Percentiles rank a stretch among this genome's conserved stretches.
Conservation (phyloP, 2,329 filamentous ascomycete genomes). For the Fusarium multiceps region DNA sequence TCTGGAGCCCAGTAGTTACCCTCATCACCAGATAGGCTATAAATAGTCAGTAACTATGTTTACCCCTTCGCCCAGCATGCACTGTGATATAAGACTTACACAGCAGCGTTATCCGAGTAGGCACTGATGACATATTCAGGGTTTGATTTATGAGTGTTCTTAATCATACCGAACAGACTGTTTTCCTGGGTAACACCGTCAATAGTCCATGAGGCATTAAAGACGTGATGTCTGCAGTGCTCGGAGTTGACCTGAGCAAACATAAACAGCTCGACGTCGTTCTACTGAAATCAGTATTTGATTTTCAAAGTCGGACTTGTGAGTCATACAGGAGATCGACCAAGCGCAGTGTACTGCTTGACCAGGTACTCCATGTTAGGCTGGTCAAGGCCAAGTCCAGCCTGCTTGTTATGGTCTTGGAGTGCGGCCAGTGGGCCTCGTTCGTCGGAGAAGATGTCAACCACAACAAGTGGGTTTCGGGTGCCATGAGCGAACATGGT, state of each 20-base stretch:
- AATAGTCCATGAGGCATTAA: conserved; percentile 97
- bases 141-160: conserved; percentile 88
- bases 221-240: conserved; percentile 87
- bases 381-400: conserved; percentile 87
- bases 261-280: conserved; percentile 98
- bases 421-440: conserved; percentile 76
- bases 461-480: conserved; percentile 73
- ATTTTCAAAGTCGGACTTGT: conserved; percentile 19
- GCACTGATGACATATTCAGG: conserved; percentile 90
- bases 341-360: conserved; percentile 61
- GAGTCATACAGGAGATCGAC: conserved; percentile 66
- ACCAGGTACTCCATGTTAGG: conserved; percentile 95
- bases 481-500: conserved; percentile 80
- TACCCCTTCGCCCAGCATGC: neutral
- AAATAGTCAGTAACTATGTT: conserved; percentile 7
- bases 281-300: conserved; percentile 41
- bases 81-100: conserved; percentile 54
- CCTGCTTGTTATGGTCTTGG: conserved; percentile 82
- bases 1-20: conserved; percentile 83
- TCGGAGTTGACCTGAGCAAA: conserved; percentile 99
- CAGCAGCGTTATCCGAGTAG: conserved; percentile 98
- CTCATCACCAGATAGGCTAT: conserved; percentile 52
- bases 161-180: conserved; percentile 95
- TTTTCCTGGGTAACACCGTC: conserved; percentile 83
- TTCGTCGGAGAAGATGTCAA: conserved; percentile 76